Percentiles rank a stretch among this genome's conserved stretches.
These are phyloP conservation scores for Saitozyma podzolica DNA, from an alignment of 768 basidiomycete genomes.

Conservation along the genomic window DNA sequence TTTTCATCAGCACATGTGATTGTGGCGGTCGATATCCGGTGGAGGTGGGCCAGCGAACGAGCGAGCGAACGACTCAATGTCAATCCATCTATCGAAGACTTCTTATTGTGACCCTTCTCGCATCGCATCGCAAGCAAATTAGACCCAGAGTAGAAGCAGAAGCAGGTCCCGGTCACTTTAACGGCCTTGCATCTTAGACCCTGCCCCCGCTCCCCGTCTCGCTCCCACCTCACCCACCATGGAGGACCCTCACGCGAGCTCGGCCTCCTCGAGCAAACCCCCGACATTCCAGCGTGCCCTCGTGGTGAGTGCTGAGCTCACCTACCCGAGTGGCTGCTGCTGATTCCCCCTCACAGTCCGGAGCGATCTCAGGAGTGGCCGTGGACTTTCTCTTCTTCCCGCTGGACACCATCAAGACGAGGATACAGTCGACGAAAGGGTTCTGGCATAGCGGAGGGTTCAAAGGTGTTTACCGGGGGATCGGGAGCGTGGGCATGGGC, in stretches of 20 bases:
- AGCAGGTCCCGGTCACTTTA: too few species aligned
- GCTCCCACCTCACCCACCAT: slow-evolving; percentile 1
- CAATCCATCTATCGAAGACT: too few species aligned
- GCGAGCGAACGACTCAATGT: too few species aligned
- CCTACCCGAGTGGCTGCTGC: neutral
- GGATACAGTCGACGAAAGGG: slow-evolving; percentile 83
- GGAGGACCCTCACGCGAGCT: slow-evolving; percentile 19
- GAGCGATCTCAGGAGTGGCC: slow-evolving; percentile 85
- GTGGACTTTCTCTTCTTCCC: slow-evolving; percentile 97
- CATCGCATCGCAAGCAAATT: too few species aligned
- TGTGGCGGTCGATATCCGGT: too few species aligned
- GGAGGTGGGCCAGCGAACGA: too few species aligned
- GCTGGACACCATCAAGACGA: slow-evolving; percentile 94
- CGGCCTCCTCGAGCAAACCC: slow-evolving; percentile 13
- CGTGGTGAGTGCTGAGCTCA: slow-evolving; percentile 20
- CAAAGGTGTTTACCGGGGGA: slow-evolving; percentile 83
- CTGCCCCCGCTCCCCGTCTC: too few species aligned
- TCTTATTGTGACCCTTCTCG: too few species aligned
- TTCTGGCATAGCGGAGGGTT: slow-evolving; percentile 85
- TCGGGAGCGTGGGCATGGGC: slow-evolving; percentile 91
- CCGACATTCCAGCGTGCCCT: slow-evolving; percentile 37
- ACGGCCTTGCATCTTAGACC: too few species aligned
- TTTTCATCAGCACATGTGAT: too few species aligned
- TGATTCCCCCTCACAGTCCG: slow-evolving; percentile 60
- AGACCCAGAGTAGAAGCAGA: too few species aligned